These are phyloP conservation scores for Boletus rex-veris DNA, from an alignment of 768 basidiomycete species.

Conservation along the genomic window DNA sequence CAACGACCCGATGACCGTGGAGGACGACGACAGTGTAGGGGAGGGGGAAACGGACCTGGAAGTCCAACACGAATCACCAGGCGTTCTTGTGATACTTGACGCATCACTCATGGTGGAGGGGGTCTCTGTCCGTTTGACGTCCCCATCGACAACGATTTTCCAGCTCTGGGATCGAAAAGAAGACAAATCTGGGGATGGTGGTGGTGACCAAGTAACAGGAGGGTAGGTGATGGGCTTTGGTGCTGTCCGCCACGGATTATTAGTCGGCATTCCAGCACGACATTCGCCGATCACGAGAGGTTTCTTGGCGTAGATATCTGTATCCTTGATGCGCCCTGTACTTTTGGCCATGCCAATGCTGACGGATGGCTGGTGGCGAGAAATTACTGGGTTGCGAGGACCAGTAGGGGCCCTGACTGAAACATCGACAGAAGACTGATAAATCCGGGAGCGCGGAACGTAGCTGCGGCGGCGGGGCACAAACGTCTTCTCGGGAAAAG, in stretches of 20 bases:
- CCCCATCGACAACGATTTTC: neutral
- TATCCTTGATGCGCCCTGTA: too few relatives aligned
- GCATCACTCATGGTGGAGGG: too few relatives aligned
- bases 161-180: slow-evolving; percentile 8
- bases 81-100: too few relatives aligned
- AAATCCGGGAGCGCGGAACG: too few relatives aligned
- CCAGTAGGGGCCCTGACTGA: too few relatives aligned
- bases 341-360: too few relatives aligned
- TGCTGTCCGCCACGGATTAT: neutral
- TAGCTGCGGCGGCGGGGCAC: neutral
- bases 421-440: too few relatives aligned
- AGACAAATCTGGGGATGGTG: neutral
- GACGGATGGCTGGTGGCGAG: too few relatives aligned
- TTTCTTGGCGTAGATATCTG: too few relatives aligned
- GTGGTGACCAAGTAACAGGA: neutral
- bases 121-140: neutral
- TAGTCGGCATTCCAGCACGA: neutral
- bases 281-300: too few relatives aligned
- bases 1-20: neutral
- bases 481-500: neutral
- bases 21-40: neutral
- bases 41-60: neutral
- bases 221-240: neutral
- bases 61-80: neutral
- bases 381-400: too few relatives aligned